Evolutionary conservation across 768 basidiomycete genomes (phyloP).

Genomic region (Boletellus ananas): DNA sequence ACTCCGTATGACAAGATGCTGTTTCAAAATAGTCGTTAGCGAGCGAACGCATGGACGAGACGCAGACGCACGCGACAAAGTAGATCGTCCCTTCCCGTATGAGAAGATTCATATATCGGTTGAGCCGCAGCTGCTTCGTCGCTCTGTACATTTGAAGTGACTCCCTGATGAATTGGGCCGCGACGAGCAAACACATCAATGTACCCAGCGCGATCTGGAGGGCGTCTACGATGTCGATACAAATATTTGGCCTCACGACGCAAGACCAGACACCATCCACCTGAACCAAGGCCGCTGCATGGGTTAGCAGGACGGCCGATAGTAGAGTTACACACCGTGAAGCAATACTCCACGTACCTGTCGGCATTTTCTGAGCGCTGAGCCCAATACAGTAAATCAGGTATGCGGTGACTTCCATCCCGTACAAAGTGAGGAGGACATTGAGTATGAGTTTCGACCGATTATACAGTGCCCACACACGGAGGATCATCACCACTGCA

Average conservation of each 20-base stretch:
- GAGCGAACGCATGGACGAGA: not conserved
- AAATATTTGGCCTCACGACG: not conserved
- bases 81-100: not conserved
- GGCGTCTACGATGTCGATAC: not conserved
- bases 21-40: too few species aligned
- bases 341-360: not conserved
- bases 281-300: not conserved
- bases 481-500: not conserved
- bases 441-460: not conserved
- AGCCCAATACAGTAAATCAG: not conserved
- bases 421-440: not conserved
- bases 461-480: not conserved
- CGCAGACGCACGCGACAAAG: not conserved
- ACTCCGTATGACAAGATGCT: too few species aligned
- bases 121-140: not conserved
- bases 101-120: not conserved
- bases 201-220: not conserved
- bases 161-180: not conserved
- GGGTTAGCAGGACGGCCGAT: not conserved
- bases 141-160: not conserved
- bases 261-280: not conserved
- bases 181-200: not conserved
- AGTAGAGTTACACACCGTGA: too few species aligned
- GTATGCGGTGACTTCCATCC: not conserved
- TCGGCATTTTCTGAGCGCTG: not conserved